Percentiles rank a stretch among this genome's conserved stretches.
Evolutionary conservation across 345 rosid genomes (phyloP).

Genomic region (Gynandropsis gynandra): DNA sequence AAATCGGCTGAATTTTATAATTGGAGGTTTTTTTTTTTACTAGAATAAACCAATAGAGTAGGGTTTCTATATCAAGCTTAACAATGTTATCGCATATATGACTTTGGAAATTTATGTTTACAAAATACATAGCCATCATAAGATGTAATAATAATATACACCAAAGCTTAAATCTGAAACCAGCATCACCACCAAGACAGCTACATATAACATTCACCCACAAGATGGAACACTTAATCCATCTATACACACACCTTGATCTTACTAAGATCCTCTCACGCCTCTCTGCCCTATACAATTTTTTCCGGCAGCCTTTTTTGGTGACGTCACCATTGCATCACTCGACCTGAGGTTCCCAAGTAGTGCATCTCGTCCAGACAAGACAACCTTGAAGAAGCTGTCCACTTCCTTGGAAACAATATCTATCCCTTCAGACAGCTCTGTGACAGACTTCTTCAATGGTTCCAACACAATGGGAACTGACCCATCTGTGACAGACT

Average conservation of each 20-base stretch:
- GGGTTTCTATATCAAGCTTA: too few species aligned
- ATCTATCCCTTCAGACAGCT: conserved; percentile 26
- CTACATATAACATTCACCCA: conserved; percentile 8
- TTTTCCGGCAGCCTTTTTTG: conserved; percentile 29
- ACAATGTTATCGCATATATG: too few species aligned
- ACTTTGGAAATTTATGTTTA: too few species aligned
- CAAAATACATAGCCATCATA: too few species aligned
- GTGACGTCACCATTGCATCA: conserved; percentile 21
- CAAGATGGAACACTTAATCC: conserved; percentile 24
- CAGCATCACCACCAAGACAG: too few species aligned
- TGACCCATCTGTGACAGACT: conserved; percentile 23
- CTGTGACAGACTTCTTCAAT: conserved; percentile 20
- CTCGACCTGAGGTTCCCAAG: conserved; percentile 31
- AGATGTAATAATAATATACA: too few species aligned
- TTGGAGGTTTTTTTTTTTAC: too few species aligned
- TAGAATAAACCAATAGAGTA: too few species aligned
- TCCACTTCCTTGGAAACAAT: conserved; percentile 29
- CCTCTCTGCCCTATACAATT: conserved; percentile 22
- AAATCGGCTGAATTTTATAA: too few species aligned
- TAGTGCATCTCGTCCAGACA: conserved; percentile 26
- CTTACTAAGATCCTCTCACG: conserved; percentile 25
- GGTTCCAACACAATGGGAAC: conserved; percentile 14
- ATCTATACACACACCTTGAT: conserved; percentile 20
- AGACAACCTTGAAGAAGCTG: conserved; percentile 31
- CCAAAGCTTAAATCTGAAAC: too few species aligned